Base-by-base conservation (phyloP, 495 filamentous ascomycete species). In the Cercophora newfieldiana region DNA sequence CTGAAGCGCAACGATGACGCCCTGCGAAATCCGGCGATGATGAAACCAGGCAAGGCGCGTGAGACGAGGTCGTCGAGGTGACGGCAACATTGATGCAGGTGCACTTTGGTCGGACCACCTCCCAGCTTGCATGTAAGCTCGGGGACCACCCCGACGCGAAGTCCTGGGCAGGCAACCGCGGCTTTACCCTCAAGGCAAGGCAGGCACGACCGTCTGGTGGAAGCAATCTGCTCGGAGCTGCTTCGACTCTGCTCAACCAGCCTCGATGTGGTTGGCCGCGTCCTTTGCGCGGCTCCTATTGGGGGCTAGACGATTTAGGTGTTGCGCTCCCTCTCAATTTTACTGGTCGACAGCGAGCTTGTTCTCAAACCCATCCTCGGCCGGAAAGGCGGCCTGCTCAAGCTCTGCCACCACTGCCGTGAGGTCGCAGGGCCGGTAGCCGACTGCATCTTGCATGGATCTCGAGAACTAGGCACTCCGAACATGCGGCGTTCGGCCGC, bases 341-440 rank as follows among this genome's bases (percentile, higher is more conserved):
- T 50, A 74, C 69, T 74, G 71, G 71, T 64, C 62, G 54, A 51
- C 65, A 50, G 47, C 56, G 63, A 69, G 67, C 65, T 59, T 49
- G 55, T 47, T n/a, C 33, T 63, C 68, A 73, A 72, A 68, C 65
- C 58, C 24, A n/a, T 59, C 29, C 59, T 29, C 30, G 65, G 64
- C 66, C 58, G 61, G 63, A 57, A 57, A 44, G 22, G 26, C 16
- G 30, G 67, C 48, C 66, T 56, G 24, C 56, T 48, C 18, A 24
- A 47, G 54, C 37, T 19, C 33, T 51, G 25, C 50, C 26, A 48
- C n/a, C 31, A 55, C 53, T 61, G 57, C 63, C 56, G 63, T 60
- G 51, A 44, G 30, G 16, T 51, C 33, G 30, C 50, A 33, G 57
- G 57, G 28, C 55, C 24, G 30, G 29, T 21, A 47, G 18, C 24